Base-by-base conservation (phyloP, 2,329 filamentous ascomycete species). In the Ceratocystis harringtonii region DNA sequence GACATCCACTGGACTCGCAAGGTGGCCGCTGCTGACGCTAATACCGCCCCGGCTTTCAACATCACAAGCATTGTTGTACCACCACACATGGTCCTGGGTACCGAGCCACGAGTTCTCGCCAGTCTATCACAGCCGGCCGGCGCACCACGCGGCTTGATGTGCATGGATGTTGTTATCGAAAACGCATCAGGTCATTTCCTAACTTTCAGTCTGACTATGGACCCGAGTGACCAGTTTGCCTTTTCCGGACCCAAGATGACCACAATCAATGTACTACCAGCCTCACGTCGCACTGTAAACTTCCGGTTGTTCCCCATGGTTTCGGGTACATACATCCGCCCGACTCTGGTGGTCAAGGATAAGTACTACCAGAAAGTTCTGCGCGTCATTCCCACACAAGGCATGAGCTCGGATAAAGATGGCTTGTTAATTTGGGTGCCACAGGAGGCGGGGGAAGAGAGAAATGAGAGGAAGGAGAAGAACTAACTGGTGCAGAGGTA, bases 171-270 rank as follows among this genome's bases (percentile, higher is more conserved):
- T 72, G 90, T 85, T 2, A 84, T 99, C 66, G 94, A 99, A 76
- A 99, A 99, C 73, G 89, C 92, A 0, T 96, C 92, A 0, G 88
- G 86, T 73, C 94, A 99, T 74, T 95, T 96, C 75, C 82, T 99
- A 62, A 96, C 92, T 0, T 99, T 99, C 75, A 91, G 89, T 36
- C 75, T 97, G 61, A 85, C 81, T 30, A 95, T 99, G 91, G 92
- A 99, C 70, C 88, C 91, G 2, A 92, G 85, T 72, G 90, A 95
- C 69, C 84, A 90, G 64, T 97, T 97, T 75, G 92, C 91, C 0
- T 97, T 99, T 74, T 91, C 89, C 6, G 94, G 94, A 0, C 80
- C 89, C 1, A 97, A 97, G 76, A 81, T 88, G 69, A 86, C 84
- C 12, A 87, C 87, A 1, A 70, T 96, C 63, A 90, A 94, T 71